phyloP scores from a whole-genome alignment of 2,329 filamentous ascomycete genomes.

The Colletotrichum neosansevieriae region DNA sequence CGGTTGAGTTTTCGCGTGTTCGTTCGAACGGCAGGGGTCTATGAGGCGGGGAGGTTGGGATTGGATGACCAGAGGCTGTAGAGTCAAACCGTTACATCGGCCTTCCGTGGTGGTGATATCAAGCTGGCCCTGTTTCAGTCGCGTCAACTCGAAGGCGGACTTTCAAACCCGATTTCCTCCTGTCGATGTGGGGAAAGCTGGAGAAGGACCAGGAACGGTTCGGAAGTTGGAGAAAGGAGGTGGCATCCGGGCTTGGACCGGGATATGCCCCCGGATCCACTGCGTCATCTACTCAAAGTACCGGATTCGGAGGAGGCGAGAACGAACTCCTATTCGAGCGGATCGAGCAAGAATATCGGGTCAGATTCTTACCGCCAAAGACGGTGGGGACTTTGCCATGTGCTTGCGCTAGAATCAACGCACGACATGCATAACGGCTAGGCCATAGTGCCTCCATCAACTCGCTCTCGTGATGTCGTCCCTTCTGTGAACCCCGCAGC shows the following conservation, averaged over 20 bases:
- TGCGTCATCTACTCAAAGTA: slow-evolving; percentile 18
- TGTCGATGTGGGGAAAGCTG: slow-evolving; percentile 23
- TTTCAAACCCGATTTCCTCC: not conserved
- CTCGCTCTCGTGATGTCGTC: not conserved
- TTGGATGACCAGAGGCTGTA: not conserved
- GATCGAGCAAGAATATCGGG: slow-evolving; percentile 28
- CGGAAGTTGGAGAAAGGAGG: slow-evolving; percentile 34
- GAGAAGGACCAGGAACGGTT: slow-evolving; percentile 19
- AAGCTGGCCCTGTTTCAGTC: not conserved
- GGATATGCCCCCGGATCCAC: slow-evolving; percentile 33
- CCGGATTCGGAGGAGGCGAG: slow-evolving; percentile 10
- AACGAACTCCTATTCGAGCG: slow-evolving; percentile 33
- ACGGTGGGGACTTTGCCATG: slow-evolving; percentile 2
- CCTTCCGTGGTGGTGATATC: slow-evolving; percentile 12
- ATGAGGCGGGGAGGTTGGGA: slow-evolving; percentile 12
- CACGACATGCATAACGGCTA: slow-evolving; percentile 8
- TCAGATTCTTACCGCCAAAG: slow-evolving; percentile 19
- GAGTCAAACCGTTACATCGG: slow-evolving; percentile 30
- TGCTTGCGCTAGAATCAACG: slow-evolving; percentile 2
- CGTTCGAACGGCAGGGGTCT: not conserved
- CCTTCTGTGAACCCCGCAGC: not conserved
- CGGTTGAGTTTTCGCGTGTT: slow-evolving; percentile 24
- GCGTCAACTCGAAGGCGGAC: slow-evolving; percentile 10
- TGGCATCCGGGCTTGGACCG: slow-evolving; percentile 20
- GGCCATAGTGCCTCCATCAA: not conserved